phyloP scores from a whole-genome alignment of 2,329 filamentous ascomycete species.

The Clonostachys byssicola region DNA sequence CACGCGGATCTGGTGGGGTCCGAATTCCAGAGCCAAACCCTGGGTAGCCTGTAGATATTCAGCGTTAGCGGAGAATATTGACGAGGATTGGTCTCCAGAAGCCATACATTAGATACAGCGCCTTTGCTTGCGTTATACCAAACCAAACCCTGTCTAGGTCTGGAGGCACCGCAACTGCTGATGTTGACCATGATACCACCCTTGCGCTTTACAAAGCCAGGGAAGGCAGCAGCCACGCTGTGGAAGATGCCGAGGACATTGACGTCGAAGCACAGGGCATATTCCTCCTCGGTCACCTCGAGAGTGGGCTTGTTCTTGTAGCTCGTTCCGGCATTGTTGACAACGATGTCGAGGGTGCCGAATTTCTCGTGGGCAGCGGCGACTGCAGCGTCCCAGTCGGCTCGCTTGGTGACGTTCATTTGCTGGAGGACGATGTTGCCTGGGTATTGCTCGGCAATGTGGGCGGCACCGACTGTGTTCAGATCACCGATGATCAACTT shows the following conservation, averaged over 20 bases:
- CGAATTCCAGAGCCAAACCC: conserved; percentile 63
- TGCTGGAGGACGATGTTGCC: neutral
- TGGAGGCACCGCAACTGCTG: conserved; percentile 68
- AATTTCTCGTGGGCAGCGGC: neutral
- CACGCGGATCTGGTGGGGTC: conserved; percentile 75
- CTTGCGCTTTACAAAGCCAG: conserved; percentile 68
- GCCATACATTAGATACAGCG: conserved; percentile 45
- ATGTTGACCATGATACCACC: conserved; percentile 72
- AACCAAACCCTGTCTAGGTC: conserved; percentile 70
- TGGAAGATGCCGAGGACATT: conserved; percentile 88
- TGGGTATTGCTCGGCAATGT: conserved; percentile 38
- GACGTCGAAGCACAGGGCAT: conserved; percentile 77
- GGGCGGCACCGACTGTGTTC: conserved; percentile 62
- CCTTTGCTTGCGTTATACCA: conserved; percentile 83
- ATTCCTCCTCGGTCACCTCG: conserved; percentile 66
- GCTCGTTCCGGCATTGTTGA: conserved; percentile 21
- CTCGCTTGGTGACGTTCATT: conserved; percentile 1
- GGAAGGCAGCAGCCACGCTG: conserved; percentile 66
- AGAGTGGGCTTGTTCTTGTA: conserved; percentile 1
- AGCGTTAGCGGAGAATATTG: neutral
- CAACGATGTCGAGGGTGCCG: conserved; percentile 21
- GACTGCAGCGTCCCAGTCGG: conserved; percentile 3
- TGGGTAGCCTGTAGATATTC: conserved; percentile 4
- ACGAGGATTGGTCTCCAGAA: neutral
- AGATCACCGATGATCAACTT: conserved; percentile 74